phyloP scores from a whole-genome alignment of 371 early-diverging fungal genomes.

The Rhizopus arrhizus region DNA sequence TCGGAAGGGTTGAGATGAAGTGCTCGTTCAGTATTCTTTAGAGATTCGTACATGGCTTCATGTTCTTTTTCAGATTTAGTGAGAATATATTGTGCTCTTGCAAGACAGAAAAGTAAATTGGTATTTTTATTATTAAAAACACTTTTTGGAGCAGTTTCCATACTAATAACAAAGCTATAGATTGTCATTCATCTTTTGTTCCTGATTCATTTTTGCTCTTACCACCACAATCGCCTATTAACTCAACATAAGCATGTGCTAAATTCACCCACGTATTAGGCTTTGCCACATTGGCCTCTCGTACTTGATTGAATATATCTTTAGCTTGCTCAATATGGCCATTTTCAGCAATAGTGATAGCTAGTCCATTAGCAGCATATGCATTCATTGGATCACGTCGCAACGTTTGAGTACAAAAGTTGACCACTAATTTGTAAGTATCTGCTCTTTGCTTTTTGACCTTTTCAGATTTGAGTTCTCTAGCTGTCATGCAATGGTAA shows the following conservation, averaged over 20 bases:
- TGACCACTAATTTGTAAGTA: slow-evolving; percentile 71
- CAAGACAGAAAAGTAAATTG: slow-evolving; percentile 70
- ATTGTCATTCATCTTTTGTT: not conserved
- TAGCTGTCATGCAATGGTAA: slow-evolving; percentile 67
- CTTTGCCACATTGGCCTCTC: slow-evolving; percentile 59
- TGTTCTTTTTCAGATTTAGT: slow-evolving; percentile 75
- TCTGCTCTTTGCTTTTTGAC: slow-evolving; percentile 41
- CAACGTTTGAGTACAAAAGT: slow-evolving; percentile 83
- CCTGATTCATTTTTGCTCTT: slow-evolving; percentile 14
- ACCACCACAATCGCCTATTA: slow-evolving; percentile 71
- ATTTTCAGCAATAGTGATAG: slow-evolving; percentile 78
- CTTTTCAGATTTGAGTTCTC: slow-evolving; percentile 54
- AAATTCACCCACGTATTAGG: slow-evolving; percentile 72
- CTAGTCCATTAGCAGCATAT: slow-evolving; percentile 80
- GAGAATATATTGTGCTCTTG: slow-evolving; percentile 79
- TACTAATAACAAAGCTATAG: slow-evolving; percentile 60
- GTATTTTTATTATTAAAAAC: slow-evolving; percentile 59
- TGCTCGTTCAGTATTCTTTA: slow-evolving; percentile 63
- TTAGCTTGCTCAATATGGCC: slow-evolving; percentile 71
- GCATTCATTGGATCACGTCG: slow-evolving; percentile 70
- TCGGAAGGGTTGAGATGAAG: slow-evolving; percentile 61
- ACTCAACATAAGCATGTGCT: slow-evolving; percentile 77
- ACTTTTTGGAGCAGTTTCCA: slow-evolving; percentile 61
- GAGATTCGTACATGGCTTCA: slow-evolving; percentile 66
- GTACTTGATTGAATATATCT: slow-evolving; percentile 76